A percentile compares a stretch with the other conserved stretches of the same genome.
Evolutionary conservation across 208 protist genomes (phyloP).

Genomic region (Crithidia mellificae): DNA sequence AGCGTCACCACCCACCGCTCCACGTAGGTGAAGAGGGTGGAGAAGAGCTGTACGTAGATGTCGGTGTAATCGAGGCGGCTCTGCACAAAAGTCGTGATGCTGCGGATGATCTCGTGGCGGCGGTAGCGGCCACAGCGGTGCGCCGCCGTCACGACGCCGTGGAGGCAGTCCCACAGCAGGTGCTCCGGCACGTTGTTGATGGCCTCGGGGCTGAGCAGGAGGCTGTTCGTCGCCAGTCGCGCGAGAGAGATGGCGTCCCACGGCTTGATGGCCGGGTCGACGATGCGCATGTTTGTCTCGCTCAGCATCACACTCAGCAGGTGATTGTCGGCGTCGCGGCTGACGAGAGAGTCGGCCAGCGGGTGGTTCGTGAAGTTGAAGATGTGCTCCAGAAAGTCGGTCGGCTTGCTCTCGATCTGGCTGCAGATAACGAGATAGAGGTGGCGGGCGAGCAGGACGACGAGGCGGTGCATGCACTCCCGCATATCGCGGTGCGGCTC

Average conservation of each 20-base stretch:
- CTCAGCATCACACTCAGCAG: conserved; percentile 68
- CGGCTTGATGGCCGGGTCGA: conserved; percentile 60
- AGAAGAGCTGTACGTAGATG: conserved; percentile 70
- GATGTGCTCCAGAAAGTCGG: conserved; percentile 63
- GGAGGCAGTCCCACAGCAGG: conserved; percentile 85
- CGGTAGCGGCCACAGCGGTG: conserved; percentile 72
- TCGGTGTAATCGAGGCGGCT: conserved; percentile 24
- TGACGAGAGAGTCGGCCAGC: conserved; percentile 61
- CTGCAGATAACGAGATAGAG: conserved; percentile 80
- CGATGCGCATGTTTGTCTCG: conserved; percentile 61
- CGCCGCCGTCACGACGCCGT: conserved; percentile 81
- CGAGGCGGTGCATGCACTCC: conserved; percentile 78
- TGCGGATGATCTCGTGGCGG: conserved; percentile 67
- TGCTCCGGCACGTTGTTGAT: conserved; percentile 44
- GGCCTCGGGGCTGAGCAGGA: conserved; percentile 61
- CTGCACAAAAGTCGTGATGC: conserved; percentile 68
- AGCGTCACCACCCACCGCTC: conserved; percentile 48
- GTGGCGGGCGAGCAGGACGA: conserved; percentile 82
- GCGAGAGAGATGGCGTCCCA: conserved; percentile 78
- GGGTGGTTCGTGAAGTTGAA: conserved; percentile 77
- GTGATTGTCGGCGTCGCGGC: conserved; percentile 41
- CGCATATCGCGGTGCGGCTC: conserved; percentile 48
- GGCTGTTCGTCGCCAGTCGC: conserved; percentile 57
- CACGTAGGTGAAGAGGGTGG: conserved; percentile 69
- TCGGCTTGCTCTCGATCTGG: conserved; percentile 41